phyloP scores from a whole-genome alignment of 257 asterid species.

The Jacaranda mimosifolia region DNA sequence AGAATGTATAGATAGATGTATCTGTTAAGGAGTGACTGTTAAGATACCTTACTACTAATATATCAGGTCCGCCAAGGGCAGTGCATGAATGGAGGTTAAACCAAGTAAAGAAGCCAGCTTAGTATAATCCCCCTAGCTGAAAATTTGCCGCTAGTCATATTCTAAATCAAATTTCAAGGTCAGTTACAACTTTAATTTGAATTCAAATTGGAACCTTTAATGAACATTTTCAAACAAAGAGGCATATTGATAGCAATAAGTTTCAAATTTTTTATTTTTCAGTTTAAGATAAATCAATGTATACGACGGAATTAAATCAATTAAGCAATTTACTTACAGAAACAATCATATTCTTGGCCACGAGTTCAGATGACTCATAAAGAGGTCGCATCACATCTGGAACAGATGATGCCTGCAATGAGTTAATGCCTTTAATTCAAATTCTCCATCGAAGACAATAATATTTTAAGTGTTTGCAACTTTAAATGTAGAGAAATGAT shows the following conservation, averaged over 20 bases:
- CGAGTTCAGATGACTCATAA: conserved; percentile 55
- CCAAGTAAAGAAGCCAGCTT: too few relatives aligned
- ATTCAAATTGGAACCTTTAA: too few relatives aligned
- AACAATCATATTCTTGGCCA: conserved; percentile 43
- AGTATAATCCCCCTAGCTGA: too few relatives aligned
- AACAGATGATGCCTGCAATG: conserved; percentile 55
- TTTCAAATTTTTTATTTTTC: background rate
- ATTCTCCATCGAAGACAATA: conserved; percentile 24
- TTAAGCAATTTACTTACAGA: conserved; percentile 43
- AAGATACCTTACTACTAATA: too few relatives aligned
- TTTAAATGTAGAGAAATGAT: conserved; percentile 21
- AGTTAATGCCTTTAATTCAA: conserved; percentile 7
- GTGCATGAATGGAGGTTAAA: too few relatives aligned
- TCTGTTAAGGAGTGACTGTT: too few relatives aligned
- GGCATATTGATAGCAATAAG: background rate
- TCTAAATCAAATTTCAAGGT: too few relatives aligned
- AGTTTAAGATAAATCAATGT: background rate
- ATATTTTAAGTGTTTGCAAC: background rate
- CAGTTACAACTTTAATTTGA: too few relatives aligned
- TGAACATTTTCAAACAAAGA: background rate
- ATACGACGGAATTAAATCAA: background rate
- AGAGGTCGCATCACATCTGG: conserved; percentile 56
- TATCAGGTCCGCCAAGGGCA: too few relatives aligned
- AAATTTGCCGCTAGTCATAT: too few relatives aligned
- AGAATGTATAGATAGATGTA: too few relatives aligned